Percentiles rank a stretch among this genome's conserved stretches.
These are phyloP conservation scores for Epipyxis sp. DNA, from an alignment of 108 stramenopile species.

Conservation along the genomic window DNA sequence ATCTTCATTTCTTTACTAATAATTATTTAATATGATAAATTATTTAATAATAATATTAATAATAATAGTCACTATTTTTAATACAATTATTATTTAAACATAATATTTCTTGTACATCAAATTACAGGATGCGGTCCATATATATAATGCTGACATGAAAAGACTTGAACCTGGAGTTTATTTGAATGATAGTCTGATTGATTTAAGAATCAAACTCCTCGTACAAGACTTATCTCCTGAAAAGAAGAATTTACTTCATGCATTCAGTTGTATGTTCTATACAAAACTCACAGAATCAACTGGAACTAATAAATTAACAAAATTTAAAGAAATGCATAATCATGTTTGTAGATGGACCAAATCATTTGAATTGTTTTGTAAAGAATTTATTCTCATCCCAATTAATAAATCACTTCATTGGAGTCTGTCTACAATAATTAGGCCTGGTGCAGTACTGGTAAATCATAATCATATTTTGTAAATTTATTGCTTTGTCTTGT, in stretches of 20 bases:
- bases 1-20: no score
- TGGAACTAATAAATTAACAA: neutral
- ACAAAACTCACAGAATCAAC: conserved; percentile 20
- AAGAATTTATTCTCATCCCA: conserved; percentile 19
- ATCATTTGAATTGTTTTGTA: neutral
- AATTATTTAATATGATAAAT: no score
- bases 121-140: neutral
- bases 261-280: conserved; percentile 31
- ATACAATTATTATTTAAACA: no score
- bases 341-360: conserved; percentile 20
- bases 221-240: neutral
- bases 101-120: neutral
- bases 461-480: neutral
- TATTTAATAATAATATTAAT: no score
- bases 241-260: neutral
- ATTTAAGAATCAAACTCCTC: conserved; percentile 21
- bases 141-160: neutral
- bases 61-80: no score
- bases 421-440: neutral
- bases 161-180: conserved; percentile 8
- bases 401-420: conserved; percentile 17
- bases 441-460: neutral
- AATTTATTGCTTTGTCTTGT: neutral
- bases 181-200: conserved; percentile 32
- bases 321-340: neutral